Evolutionary conservation across 352 stramenopile species (phyloP), one percentile per base, ranked within the genome.

Genomic region (Phytopythium kandeliae): DNA sequence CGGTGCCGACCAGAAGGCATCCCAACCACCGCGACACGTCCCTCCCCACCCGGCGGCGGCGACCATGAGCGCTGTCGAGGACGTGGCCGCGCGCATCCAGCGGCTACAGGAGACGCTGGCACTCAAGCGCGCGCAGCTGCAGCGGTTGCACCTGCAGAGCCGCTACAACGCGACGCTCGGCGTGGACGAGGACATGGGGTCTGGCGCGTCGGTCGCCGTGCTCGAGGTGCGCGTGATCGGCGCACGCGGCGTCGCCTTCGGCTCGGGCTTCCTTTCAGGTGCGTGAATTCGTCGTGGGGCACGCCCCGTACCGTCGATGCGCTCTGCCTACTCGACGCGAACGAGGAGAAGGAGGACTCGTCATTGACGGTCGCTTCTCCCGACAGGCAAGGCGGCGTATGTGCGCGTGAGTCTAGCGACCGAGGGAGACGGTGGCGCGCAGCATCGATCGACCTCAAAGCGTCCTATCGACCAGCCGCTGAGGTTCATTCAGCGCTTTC

Each of bases 51-150:
- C n/a, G n/a, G n/a, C n/a, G n/a, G n/a, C 15, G 3, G 25, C 33
- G 28, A 21, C 4, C 22, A 86, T 87, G 76, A 87, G 76, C 55
- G 71, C 69, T 12, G 76, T 87, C 34, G 76, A 87, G 44, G 75
- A 87, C 61, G 71, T 85, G n/a, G 74, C 70, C 19, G 67, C 55
- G 40, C 76, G 71, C 22, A 74, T 87, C 33, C 67, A 46, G 36
- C 75, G 71, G 26, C 62, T 87, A 33, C 68, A 87, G 22, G 70
- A 77, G 36, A 56, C 62, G 24, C 62, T 74, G 24, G 58, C 77
- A 15, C n/a, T 60, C n/a, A 79, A 74, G 40, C 60, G 41, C 17
- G 57, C 65, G 26, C 59, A 85, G 55, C 56, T 85, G 22, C 69
- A 67, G 6, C 61, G 60, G 21, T 54, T 85, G 22, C 72, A 71